These are phyloP conservation scores for Geranium brycei DNA, from an alignment of 345 rosid species.

Conservation along the genomic window DNA sequence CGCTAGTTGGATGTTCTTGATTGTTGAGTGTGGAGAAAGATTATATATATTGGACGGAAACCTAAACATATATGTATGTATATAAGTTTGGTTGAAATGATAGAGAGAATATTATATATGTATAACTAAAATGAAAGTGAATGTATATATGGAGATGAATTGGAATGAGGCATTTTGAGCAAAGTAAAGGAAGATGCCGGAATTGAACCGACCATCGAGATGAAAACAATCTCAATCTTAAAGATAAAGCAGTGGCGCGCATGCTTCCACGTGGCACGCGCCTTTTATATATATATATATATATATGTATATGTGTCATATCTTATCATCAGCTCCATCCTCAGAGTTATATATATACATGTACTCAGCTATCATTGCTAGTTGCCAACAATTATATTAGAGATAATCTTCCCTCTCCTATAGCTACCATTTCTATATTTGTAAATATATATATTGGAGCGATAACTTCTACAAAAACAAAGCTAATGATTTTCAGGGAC, in stretches of 20 bases:
- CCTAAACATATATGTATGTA: not conserved
- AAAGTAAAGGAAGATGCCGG: conserved; percentile 28
- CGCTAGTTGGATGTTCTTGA: not conserved
- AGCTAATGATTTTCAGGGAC: conserved; percentile 15
- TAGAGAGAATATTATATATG: conserved; percentile 1
- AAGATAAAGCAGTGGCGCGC: conserved; percentile 36
- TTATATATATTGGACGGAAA: not conserved
- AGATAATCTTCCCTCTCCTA: too few species aligned
- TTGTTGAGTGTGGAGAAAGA: not conserved
- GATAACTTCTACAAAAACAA: conserved; percentile 1
- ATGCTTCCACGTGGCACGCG: conserved; percentile 24
- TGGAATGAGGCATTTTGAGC: conserved; percentile 10
- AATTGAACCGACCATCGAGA: conserved; percentile 37
- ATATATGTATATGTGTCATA: too few species aligned
- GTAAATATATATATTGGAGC: too few species aligned
- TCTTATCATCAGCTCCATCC: too few species aligned
- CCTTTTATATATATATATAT: conserved; percentile 2
- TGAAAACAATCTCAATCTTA: conserved; percentile 10
- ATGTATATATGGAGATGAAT: not conserved
- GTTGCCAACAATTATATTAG: too few species aligned
- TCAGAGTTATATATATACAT: too few species aligned
- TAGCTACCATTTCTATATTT: too few species aligned
- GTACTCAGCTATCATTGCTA: too few species aligned
- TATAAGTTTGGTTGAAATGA: not conserved
- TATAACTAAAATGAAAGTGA: conserved; percentile 4